Evolutionary conservation across 148 eudicot species (phyloP).

Genomic region (Fagopyrum homotropicum): DNA sequence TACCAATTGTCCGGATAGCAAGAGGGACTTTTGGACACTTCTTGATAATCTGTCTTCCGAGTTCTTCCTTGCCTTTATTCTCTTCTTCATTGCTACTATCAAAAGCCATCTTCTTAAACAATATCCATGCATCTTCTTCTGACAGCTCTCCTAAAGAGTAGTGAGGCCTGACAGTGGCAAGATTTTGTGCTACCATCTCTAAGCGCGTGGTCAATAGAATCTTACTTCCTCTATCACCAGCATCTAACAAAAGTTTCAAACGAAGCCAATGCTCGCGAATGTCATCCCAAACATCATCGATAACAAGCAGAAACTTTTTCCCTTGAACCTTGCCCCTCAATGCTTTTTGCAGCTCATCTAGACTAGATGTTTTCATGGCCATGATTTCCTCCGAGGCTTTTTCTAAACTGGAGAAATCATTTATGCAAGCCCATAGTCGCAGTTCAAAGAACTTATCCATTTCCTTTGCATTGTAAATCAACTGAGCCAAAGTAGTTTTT

Average conservation of each 20-base stretch:
- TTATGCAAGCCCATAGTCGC: no score
- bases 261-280: constrained; percentile 14
- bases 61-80: background rate
- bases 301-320: constrained; percentile 19
- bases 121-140: constrained; percentile 14
- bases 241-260: constrained; percentile 14
- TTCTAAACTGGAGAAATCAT: no score
- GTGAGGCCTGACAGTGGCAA: constrained; percentile 12
- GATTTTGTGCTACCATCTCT: constrained; percentile 12
- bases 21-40: constrained; percentile 23
- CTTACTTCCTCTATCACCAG: constrained; percentile 17
- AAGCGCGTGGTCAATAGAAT: constrained; percentile 30
- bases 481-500: no score
- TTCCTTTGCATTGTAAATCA: no score
- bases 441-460: no score
- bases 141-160: constrained; percentile 21
- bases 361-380: no score
- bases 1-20: constrained; percentile 24
- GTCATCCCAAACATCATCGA: constrained; percentile 27
- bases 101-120: constrained; percentile 26
- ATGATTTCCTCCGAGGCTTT: no score
- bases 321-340: constrained; percentile 11
- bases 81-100: background rate
- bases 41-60: background rate
- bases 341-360: constrained; percentile 10